Evolutionary conservation across 441 rosid genomes (phyloP), one percentile per base, ranked within the genome.

Genomic region (Eruca vesicaria): DNA sequence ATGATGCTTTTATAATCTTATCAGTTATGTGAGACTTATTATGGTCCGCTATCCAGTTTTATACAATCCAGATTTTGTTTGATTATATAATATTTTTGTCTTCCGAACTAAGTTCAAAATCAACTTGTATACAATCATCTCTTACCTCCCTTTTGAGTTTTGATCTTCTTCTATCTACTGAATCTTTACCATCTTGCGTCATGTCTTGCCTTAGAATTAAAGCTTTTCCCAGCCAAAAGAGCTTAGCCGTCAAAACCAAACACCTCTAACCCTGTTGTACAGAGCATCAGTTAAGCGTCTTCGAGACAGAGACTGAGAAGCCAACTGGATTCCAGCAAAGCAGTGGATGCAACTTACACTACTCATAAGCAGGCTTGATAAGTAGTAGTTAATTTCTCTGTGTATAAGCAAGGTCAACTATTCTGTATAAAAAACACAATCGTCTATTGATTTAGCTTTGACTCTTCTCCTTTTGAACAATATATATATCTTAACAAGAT

Each of bases 301-400:
- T 52, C 50, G 38, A 7, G 75, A 60, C 7, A 64, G 50, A 57
- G 75, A 19, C 12, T 14, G 35, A 77, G 87, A 80, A 33, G 69
- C 77, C 4, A 36, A 59, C 31, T 48, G 60, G 73, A 73, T 53
- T 57, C 83, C 69, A 23, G 82, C 68, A 23, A 45, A 73, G 29
- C 69, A 84, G 84, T 87, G 93, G 88, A 73, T 89, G 85, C 21
- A 67, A 77, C 52, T 26, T 1, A 26, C 29, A 26, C 29, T 26
- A 26, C 29, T 21, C 60, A 55, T 21, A 55, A 55, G 15, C 61
- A 56, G 61, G 26, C 18, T 57, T 69, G 55, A 57, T 57, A 29
- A 9, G 31, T 33, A 48, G 18, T 72, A 11, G 18, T 33, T 72
- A 15, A 11, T 33, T 32, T 48, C 35, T 71, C 50, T 61, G 68